Conservation (phyloP, 2,329 filamentous ascomycete genomes). For the Teratosphaeria gauchensis region DNA sequence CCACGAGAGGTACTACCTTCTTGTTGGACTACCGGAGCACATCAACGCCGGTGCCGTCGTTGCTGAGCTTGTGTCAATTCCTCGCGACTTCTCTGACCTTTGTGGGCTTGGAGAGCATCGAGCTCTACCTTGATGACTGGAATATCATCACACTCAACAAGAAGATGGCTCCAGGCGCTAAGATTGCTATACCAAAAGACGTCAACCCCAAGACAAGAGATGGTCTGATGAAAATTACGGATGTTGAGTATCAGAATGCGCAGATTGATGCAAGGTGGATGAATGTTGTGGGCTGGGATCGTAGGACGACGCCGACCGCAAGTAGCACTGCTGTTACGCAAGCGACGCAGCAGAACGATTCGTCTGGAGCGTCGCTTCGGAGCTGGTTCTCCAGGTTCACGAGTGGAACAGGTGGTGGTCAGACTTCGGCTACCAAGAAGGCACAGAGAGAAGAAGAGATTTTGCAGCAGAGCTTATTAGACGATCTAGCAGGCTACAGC, state of each 20-base stretch:
- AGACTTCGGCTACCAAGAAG: conserved; percentile 48
- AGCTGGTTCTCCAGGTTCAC: conserved; percentile 68
- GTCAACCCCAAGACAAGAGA: conserved; percentile 77
- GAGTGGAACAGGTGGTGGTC: conserved; percentile 23
- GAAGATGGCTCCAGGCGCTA: conserved; percentile 68
- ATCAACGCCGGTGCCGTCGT: conserved; percentile 74
- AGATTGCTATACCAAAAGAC: conserved; percentile 64
- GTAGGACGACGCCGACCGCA: conserved; percentile 27
- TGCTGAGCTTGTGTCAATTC: conserved; percentile 83
- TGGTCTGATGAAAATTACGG: conserved; percentile 73
- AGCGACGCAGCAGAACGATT: conserved; percentile 32
- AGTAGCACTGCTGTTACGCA: conserved; percentile 28
- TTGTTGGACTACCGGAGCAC: conserved; percentile 87
- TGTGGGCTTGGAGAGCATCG: conserved; percentile 76
- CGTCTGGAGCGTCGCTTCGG: conserved; percentile 39
- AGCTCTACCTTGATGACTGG: conserved; percentile 84
- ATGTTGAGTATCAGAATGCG: conserved; percentile 74
- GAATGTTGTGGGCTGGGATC: conserved; percentile 78
- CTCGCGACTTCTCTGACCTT: conserved; percentile 92
- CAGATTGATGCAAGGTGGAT: conserved; percentile 90
- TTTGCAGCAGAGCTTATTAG: conserved; percentile 52
- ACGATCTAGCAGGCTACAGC: conserved; percentile 62
- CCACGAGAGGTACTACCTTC: conserved; percentile 64
- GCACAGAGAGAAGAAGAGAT: conserved; percentile 53
- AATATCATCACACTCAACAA: conserved; percentile 71